phyloP scores from a whole-genome alignment of 2,329 filamentous ascomycete genomes.

The Alternaria gaisen region DNA sequence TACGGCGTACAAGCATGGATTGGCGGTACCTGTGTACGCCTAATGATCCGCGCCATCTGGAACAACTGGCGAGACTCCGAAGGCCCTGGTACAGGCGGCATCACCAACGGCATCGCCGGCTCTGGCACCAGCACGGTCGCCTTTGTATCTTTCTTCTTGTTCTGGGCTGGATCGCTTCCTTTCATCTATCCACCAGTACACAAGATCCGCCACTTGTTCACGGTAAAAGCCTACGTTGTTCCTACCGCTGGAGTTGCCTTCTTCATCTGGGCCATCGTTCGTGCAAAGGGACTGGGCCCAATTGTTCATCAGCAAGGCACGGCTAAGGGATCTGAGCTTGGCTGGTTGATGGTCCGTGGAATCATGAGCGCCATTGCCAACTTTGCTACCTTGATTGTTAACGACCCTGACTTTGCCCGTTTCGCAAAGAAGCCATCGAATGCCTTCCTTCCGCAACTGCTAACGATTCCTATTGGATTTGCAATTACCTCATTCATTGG shows the following conservation, averaged over 20 bases:
- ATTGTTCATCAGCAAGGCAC: conserved; percentile 75
- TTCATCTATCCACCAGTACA: conserved; percentile 91
- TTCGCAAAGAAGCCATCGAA: conserved; percentile 80
- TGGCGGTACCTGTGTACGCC: conserved; percentile 79
- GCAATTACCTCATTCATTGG: conserved; percentile 80
- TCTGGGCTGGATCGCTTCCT: conserved; percentile 82
- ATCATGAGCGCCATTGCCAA: conserved; percentile 92
- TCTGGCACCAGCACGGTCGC: conserved; percentile 78
- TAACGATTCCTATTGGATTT: conserved; percentile 60
- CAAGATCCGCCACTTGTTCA: conserved; percentile 88
- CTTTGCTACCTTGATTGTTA: conserved; percentile 83
- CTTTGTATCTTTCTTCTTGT: conserved; percentile 85
- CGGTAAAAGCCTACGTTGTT: conserved; percentile 85
- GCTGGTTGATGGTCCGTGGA: conserved; percentile 83
- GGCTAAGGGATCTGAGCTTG: conserved; percentile 72
- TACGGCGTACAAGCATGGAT: conserved; percentile 88
- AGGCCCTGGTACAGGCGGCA: conserved; percentile 46
- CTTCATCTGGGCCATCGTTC: conserved; percentile 85
- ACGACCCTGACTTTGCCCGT: conserved; percentile 85
- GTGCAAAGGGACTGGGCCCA: conserved; percentile 83
- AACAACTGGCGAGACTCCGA: conserved; percentile 64
- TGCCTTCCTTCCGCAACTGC: conserved; percentile 80
- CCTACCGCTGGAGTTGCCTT: conserved; percentile 85
- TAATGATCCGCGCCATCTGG: conserved; percentile 92
- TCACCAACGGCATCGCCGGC: conserved; percentile 73